These are phyloP conservation scores for Aspergillus texensis DNA, from an alignment of 2,329 filamentous ascomycete genomes.

Conservation along the genomic window DNA sequence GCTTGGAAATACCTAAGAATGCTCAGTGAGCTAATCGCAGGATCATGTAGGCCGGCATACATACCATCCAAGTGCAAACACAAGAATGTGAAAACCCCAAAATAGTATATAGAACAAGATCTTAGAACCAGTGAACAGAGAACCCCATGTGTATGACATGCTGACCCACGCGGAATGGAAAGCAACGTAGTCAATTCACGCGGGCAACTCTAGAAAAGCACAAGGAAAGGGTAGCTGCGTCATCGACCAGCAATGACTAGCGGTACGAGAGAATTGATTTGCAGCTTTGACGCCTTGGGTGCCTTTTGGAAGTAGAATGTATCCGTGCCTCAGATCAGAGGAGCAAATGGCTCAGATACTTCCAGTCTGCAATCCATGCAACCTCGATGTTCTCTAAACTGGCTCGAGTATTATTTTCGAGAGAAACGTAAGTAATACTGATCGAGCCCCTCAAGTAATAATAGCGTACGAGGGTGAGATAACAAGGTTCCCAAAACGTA, in stretches of 20 bases:
- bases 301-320: background rate
- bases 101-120: conserved; percentile 79
- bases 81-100: conserved; percentile 73
- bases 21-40: conserved; percentile 24
- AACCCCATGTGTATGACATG: conserved; percentile 39
- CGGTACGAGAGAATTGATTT: conserved; percentile 13
- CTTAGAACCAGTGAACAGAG: conserved; percentile 71
- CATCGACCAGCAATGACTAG: conserved; percentile 33
- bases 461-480: background rate
- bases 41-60: conserved; percentile 30
- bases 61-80: conserved; percentile 88
- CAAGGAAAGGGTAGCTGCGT: background rate
- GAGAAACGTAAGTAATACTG: background rate
- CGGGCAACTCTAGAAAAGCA: conserved; percentile 4
- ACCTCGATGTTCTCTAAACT: background rate
- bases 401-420: background rate
- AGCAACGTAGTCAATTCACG: conserved; percentile 7
- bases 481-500: background rate
- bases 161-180: conserved; percentile 44
- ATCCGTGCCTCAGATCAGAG: background rate
- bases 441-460: background rate
- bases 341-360: background rate
- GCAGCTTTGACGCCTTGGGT: background rate
- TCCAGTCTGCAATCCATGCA: background rate
- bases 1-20: conserved; percentile 74